Evolutionary conservation across 2,329 filamentous ascomycete genomes (phyloP).

Genomic region (Penicillium oxalicum): DNA sequence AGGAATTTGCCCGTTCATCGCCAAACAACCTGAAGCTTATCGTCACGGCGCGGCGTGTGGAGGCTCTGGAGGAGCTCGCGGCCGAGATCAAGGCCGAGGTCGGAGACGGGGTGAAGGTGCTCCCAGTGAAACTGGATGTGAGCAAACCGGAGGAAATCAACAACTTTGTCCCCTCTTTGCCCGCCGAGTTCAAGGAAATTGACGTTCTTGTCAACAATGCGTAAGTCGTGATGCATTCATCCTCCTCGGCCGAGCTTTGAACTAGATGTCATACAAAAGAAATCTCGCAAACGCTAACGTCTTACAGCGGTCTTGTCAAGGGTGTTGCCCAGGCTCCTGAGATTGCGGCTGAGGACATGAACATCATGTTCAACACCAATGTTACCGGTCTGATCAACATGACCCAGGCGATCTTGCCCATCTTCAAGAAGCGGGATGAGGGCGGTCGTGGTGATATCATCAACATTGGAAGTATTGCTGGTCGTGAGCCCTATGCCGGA

Average conservation of each 20-base stretch:
- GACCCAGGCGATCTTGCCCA: slow-evolving; percentile 82
- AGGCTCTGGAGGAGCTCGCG: slow-evolving; percentile 69
- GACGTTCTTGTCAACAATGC: slow-evolving; percentile 95
- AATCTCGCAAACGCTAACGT: slow-evolving; percentile 5
- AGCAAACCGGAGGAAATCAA: slow-evolving; percentile 70
- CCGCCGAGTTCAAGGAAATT: slow-evolving; percentile 75
- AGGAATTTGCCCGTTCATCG: slow-evolving; percentile 85
- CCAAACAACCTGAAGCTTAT: slow-evolving; percentile 76
- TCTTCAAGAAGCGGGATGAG: slow-evolving; percentile 64
- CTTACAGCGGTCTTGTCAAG: slow-evolving; percentile 71
- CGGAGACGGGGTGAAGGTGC: slow-evolving; percentile 71
- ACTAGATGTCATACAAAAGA: neutral
- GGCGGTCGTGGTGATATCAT: slow-evolving; percentile 87
- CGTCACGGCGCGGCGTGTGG: slow-evolving; percentile 79
- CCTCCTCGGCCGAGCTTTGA: neutral
- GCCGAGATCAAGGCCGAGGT: slow-evolving; percentile 70
- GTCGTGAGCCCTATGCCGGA: slow-evolving; percentile 75
- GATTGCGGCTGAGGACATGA: slow-evolving; percentile 75
- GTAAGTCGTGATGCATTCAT: slow-evolving; percentile 63
- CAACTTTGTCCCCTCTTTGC: slow-evolving; percentile 65
- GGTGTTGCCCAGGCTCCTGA: slow-evolving; percentile 79
- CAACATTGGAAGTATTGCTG: slow-evolving; percentile 90
- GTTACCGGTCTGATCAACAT: slow-evolving; percentile 93
- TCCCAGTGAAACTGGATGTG: slow-evolving; percentile 80
- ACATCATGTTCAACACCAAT: slow-evolving; percentile 86